These are phyloP conservation scores for Myxozyma kluyveri DNA, from an alignment of 805 yeast genomes.

Conservation along the genomic window DNA sequence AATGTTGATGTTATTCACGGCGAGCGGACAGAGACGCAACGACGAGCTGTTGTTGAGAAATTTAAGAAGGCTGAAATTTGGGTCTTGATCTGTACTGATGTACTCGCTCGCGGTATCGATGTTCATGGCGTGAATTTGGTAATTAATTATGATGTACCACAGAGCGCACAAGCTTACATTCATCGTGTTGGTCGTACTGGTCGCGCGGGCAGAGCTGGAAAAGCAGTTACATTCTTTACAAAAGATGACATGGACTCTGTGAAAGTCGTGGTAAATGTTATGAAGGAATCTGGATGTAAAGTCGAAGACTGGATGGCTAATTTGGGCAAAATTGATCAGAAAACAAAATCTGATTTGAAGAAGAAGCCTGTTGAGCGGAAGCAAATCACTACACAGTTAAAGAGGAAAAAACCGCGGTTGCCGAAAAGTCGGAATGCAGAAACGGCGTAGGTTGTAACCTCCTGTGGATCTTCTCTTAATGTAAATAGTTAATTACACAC, in stretches of 20 bases:
- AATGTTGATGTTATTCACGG: constrained; percentile 96
- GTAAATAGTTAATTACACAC: too few relatives aligned
- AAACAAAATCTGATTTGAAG: constrained; percentile 42
- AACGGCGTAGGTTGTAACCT: too few relatives aligned
- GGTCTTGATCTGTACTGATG: constrained; percentile 96
- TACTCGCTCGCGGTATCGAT: constrained; percentile 93
- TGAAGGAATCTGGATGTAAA: constrained; percentile 80
- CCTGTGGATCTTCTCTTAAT: too few relatives aligned
- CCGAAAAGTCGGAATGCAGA: constrained; percentile 4
- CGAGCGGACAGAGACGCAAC: constrained; percentile 83
- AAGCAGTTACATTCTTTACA: constrained; percentile 88
- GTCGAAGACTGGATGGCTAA: constrained; percentile 80
- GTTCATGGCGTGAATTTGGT: constrained; percentile 93
- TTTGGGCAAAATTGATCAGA: constrained; percentile 62
- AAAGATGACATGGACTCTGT: constrained; percentile 77
- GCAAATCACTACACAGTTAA: constrained; percentile 43
- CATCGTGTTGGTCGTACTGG: constrained; percentile 99
- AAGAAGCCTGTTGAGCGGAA: constrained; percentile 57
- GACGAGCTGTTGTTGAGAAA: constrained; percentile 77
- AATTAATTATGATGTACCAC: constrained; percentile 95
- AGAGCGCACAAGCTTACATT: constrained; percentile 87
- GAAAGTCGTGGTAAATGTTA: constrained; percentile 85
- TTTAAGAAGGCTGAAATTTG: constrained; percentile 89
- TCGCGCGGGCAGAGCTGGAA: constrained; percentile 84
- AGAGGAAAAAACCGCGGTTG: constrained; percentile 11